Evolutionary conservation across 192 early-diverging fungal species (phyloP).

Genomic region (Backusella westeae): DNA sequence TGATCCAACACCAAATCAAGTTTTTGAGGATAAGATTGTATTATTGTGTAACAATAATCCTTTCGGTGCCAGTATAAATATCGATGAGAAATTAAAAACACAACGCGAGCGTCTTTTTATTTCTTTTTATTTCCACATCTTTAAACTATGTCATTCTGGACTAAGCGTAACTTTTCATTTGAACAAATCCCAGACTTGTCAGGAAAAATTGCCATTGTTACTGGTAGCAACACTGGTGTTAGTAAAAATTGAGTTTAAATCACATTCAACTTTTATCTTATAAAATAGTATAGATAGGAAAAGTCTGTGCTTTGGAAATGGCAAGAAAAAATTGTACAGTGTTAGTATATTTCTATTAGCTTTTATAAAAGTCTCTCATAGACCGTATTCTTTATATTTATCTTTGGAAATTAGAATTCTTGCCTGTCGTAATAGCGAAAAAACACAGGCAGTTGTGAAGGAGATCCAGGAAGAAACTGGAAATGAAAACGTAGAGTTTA

Average conservation of each 20-base stretch:
- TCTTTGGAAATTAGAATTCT: constrained; percentile 2
- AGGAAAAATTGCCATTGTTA: constrained; percentile 47
- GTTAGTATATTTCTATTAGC: constrained; percentile 1
- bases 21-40: background rate
- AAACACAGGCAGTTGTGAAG: constrained; percentile 2
- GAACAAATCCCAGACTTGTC: constrained; percentile 37
- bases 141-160: background rate
- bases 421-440: constrained; percentile 17
- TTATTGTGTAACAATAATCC: background rate
- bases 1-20: too few species aligned
- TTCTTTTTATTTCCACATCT: background rate
- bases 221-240: constrained; percentile 47
- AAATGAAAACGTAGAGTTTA: constrained; percentile 24
- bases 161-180: background rate
- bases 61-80: background rate
- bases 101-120: background rate
- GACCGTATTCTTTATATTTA: too few species aligned
- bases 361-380: background rate
- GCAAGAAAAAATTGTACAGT: constrained; percentile 27
- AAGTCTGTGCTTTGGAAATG: constrained; percentile 25
- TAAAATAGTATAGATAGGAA: constrained; percentile 24
- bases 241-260: background rate
- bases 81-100: background rate
- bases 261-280: background rate
- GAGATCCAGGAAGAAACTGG: constrained; percentile 27